Evolutionary conservation across 768 basidiomycete genomes (phyloP), one percentile per base, ranked within the genome.

Genomic region (Agrocybe pediades): DNA sequence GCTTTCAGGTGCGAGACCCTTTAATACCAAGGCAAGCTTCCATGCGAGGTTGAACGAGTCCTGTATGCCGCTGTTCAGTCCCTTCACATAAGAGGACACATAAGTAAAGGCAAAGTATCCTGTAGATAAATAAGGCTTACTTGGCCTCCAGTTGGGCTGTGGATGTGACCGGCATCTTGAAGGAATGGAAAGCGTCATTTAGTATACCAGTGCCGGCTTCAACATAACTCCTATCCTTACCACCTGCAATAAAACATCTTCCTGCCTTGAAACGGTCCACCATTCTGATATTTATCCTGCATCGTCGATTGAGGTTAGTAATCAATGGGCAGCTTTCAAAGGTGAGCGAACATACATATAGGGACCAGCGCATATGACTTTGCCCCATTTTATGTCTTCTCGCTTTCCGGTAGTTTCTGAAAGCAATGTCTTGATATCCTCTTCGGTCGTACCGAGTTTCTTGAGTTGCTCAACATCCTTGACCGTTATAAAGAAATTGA

Each of bases 181-280:
- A 26, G 42, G 7, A 9, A 44, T 17, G 9, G 24, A 11, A 26
- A n/a, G 21, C n/a, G 29, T 17, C 36, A 26, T 24, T 1, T 19
- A 21, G 9, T 8, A 21, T 9, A 6, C 7, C 20, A 26, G 9
- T 16, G 23, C 11, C 2, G 13, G n/a, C 4, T 13, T 15, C 4
- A 36, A 36, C 6, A 30, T 7, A 6, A 6, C 29, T 36, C 33
- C 13, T 13, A 5, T 13, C 13, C 56, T 50, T 50, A 76, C 79
- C 80, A 50, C 80, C 81, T 29, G 62, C 70, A 23, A 81, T 48
- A 51, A 80, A 77, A 13, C 71, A 74, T 9, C 76, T 68, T 1
- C 77, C 78, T 15, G 61, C 50, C 9, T 62, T 49, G 58, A 82
- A 76, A 19, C 65, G 67, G 41, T 79, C 59, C 1, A 68, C 73